phyloP scores from a whole-genome alignment of 176 grass and related monocot species.

The Cymbopogon citratus region DNA sequence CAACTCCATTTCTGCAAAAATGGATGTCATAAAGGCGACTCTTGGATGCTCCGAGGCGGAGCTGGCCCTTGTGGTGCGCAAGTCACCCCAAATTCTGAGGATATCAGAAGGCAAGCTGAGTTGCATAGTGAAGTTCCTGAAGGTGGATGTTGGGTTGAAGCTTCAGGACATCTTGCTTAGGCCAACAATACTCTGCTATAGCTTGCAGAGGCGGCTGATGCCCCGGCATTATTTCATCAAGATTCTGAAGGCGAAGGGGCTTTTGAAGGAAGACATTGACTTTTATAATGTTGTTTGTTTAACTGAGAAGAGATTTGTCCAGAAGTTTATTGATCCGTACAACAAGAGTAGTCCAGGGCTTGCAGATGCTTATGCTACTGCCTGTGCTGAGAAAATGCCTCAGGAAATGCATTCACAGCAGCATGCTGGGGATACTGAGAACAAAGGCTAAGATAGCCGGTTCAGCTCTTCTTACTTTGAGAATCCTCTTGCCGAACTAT shows the following conservation, averaged over 20 bases:
- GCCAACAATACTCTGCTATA: conserved; percentile 23
- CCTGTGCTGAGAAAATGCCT: conserved; percentile 3
- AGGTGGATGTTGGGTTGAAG: conserved; percentile 15
- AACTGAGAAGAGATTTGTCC: not conserved
- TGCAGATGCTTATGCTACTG: conserved; percentile 25
- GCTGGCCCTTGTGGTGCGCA: conserved; percentile 23
- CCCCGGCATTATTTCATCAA: conserved; percentile 26
- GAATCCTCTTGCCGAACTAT: not conserved
- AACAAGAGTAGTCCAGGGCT: conserved; percentile 23
- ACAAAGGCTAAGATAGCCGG: not conserved
- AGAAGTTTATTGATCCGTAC: conserved; percentile 25
- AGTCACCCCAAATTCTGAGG: not conserved
- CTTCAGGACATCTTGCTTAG: conserved; percentile 9
- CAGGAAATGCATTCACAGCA: not conserved
- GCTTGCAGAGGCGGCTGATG: conserved; percentile 36
- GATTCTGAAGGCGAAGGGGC: conserved; percentile 39
- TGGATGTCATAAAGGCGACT: conserved; percentile 26
- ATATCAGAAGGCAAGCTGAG: conserved; percentile 6
- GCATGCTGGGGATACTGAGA: not conserved
- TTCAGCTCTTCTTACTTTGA: not conserved
- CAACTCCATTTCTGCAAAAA: not conserved
- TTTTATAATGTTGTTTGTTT: not conserved
- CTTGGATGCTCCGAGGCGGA: conserved; percentile 38
- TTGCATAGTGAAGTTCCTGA: conserved; percentile 29
- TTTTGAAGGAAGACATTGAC: conserved; percentile 3